Conservation (phyloP, 1,284 basidiomycete genomes). For the Rugosomyces carneus region DNA sequence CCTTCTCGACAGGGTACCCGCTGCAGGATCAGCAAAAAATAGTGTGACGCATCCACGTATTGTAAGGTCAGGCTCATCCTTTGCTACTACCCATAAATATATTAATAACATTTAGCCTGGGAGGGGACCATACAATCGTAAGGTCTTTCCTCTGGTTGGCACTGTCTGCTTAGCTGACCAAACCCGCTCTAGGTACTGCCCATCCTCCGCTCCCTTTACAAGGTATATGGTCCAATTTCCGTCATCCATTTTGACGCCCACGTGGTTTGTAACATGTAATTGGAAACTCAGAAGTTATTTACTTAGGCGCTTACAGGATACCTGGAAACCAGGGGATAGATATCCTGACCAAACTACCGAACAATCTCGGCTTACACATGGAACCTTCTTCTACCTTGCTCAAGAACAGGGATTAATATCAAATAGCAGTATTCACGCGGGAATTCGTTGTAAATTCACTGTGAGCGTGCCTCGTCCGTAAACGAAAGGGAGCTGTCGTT, state of each 20-base stretch:
- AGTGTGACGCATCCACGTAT: constrained; percentile 59
- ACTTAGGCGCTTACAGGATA: constrained; percentile 26
- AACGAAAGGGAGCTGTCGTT: not conserved
- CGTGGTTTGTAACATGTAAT: constrained; percentile 29
- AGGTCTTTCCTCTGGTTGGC: constrained; percentile 10
- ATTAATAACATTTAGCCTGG: too few relatives aligned
- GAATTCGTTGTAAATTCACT: constrained; percentile 66
- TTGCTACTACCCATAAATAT: too few relatives aligned
- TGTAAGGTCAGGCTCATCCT: constrained; percentile 53
- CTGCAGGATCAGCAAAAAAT: constrained; percentile 39
- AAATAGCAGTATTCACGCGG: constrained; percentile 71
- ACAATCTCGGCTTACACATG: constrained; percentile 66
- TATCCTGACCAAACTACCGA: constrained; percentile 49
- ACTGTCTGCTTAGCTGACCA: not conserved
- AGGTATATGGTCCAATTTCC: constrained; percentile 69
- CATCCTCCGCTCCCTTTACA: constrained; percentile 66
- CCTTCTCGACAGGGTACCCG: constrained; percentile 50
- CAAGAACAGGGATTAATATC: constrained; percentile 67
- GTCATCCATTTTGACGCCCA: constrained; percentile 83
- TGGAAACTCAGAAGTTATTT: not conserved
- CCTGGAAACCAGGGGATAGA: constrained; percentile 36
- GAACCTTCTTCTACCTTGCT: constrained; percentile 73
- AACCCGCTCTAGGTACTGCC: constrained; percentile 42
- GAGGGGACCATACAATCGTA: constrained; percentile 77
- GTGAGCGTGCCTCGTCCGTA: constrained; percentile 30